A percentile compares a stretch with the other conserved stretches of the same genome.
Conservation (phyloP, 768 basidiomycete genomes). For the Auriscalpium orientale region DNA sequence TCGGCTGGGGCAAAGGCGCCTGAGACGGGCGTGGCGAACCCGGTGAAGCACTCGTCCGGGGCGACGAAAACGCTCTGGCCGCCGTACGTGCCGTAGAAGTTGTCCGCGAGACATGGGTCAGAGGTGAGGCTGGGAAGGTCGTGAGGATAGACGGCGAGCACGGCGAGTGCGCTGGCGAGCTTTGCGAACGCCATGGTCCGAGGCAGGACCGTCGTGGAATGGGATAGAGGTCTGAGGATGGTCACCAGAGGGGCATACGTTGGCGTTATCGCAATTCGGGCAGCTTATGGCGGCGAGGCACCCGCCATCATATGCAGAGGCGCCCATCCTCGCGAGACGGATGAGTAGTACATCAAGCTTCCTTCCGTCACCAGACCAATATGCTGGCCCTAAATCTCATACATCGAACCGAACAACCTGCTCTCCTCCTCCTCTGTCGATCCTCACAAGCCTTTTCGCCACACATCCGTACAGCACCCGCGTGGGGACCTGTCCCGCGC, state of each 20-base stretch:
- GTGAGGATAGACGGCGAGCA: constrained; percentile 39
- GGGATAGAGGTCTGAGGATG: no score
- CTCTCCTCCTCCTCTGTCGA: constrained; percentile 68
- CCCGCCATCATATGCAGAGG: no score
- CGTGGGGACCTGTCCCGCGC: constrained; percentile 40
- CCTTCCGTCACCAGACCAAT: no score
- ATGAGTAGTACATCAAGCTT: no score
- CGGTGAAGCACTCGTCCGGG: constrained; percentile 33
- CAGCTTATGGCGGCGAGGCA: no score
- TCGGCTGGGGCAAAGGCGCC: constrained; percentile 9
- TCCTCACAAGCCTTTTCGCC: constrained; percentile 72
- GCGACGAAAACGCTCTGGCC: constrained; percentile 44
- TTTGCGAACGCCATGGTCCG: constrained; percentile 7
- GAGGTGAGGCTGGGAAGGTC: constrained; percentile 28
- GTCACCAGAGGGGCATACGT: no score
- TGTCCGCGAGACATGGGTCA: constrained; percentile 38
- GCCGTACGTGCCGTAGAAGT: constrained; percentile 51
- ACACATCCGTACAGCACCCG: constrained; percentile 70
- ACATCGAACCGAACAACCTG: constrained; percentile 70
- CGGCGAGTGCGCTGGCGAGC: constrained; percentile 8
- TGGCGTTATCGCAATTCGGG: no score
- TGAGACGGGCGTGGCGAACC: not conserved
- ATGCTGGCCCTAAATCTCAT: constrained; percentile 16
- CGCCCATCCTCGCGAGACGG: no score
- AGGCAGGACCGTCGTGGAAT: no score